These are phyloP conservation scores for Gigaspora rosea DNA, from an alignment of 192 early-diverging fungal species.

Conservation along the genomic window DNA sequence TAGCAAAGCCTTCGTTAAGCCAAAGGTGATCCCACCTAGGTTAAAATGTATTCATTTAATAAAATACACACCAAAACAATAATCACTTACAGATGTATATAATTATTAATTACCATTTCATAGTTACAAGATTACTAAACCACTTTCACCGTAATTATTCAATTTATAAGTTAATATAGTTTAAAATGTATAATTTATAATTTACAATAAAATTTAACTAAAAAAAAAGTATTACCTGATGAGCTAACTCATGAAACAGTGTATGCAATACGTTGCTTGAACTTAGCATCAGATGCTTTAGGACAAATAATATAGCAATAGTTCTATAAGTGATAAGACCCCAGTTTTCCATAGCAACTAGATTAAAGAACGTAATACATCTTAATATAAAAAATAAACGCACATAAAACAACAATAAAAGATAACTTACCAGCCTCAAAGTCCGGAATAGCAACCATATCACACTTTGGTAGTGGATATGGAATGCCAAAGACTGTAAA, in stretches of 20 bases:
- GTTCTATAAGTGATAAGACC: conserved; percentile 92
- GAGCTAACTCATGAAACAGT: conserved; percentile 90
- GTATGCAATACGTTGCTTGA: conserved; percentile 85
- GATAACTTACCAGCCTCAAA: conserved; percentile 69
- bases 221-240: conserved; percentile 47
- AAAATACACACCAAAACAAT: background rate
- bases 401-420: background rate
- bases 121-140: conserved; percentile 97
- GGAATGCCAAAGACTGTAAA: conserved; percentile 86
- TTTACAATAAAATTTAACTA: background rate
- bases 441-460: conserved; percentile 90
- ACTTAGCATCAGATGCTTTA: conserved; percentile 66
- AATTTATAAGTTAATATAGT: background rate
- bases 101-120: conserved; percentile 65
- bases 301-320: conserved; percentile 80
- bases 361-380: background rate
- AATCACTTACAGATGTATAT: background rate
- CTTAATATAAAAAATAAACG: no score
- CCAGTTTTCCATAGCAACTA: conserved; percentile 95
- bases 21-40: conserved; percentile 85
- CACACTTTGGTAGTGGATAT: conserved; percentile 92
- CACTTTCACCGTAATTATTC: conserved; percentile 38
- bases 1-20: conserved; percentile 98
- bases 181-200: background rate
- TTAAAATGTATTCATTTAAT: background rate